Conservation (phyloP, 441 rosid species). For the Gossypium trilobum region DNA sequence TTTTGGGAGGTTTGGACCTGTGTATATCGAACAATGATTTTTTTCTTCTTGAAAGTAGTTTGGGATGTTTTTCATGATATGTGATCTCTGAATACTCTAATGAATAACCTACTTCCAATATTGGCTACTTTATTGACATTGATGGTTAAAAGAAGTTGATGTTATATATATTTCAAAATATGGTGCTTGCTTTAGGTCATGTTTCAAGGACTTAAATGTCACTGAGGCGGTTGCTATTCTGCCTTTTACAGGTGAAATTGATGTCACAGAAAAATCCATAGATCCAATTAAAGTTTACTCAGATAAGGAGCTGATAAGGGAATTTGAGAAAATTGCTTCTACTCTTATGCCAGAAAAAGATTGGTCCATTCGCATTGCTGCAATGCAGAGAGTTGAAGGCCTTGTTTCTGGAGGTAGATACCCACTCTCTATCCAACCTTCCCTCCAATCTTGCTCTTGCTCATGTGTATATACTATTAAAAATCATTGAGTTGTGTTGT, state of each 20-base stretch:
- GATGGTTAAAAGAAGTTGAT: slow-evolving; percentile 5
- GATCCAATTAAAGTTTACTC: slow-evolving; percentile 81
- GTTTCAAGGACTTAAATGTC: not conserved
- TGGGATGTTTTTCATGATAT: not conserved
- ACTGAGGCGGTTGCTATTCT: not conserved
- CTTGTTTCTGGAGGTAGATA: slow-evolving; percentile 81
- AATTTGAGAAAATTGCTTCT: slow-evolving; percentile 73
- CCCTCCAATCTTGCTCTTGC: not conserved
- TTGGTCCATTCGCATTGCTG: slow-evolving; percentile 92
- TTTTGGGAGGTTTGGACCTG: slow-evolving; percentile 62
- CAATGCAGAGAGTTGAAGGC: slow-evolving; percentile 95
- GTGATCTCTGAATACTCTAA: not conserved
- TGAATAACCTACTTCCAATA: not conserved
- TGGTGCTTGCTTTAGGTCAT: not conserved
- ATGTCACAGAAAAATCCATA: slow-evolving; percentile 56
- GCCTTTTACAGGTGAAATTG: slow-evolving; percentile 53
- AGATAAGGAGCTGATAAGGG: slow-evolving; percentile 89
- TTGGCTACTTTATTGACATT: not conserved
- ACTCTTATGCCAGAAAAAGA: slow-evolving; percentile 93
- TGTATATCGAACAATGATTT: slow-evolving; percentile 9
- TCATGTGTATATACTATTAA: not conserved
- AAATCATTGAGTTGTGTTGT: not conserved
- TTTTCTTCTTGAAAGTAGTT: not conserved
- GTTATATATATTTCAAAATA: not conserved
- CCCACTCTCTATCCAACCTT: not conserved